Evolutionary conservation across 2,329 filamentous ascomycete species (phyloP), one percentile per base, ranked within the genome.

Genomic region (Apiospora koreana): DNA sequence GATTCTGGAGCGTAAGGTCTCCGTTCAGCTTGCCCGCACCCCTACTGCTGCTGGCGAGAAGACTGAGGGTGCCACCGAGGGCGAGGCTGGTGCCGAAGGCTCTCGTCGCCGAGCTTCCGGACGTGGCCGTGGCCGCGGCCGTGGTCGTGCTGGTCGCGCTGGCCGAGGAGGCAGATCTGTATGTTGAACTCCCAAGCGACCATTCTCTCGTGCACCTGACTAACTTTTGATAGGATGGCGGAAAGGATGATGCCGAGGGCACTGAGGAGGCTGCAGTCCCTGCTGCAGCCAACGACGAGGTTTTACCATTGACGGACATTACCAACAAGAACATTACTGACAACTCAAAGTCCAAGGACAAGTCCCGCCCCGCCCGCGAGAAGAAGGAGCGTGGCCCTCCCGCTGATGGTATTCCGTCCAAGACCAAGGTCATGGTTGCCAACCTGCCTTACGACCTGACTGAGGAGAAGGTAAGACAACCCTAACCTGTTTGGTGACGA

Each of bases 381-480:
- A 87, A 88, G 78, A 87, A 89, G 77, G 88, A 98, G 90, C 95
- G 96, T 83, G 96, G 96, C 74, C 96, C 96, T 75, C 96, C 96
- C 72, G 95, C 97, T 83, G 95, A 99, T 82, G 96, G 96, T 77
- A 94, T 99, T 80, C 92, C 96, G 75, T 98, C 95, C 84, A 98
- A 98, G 92, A 98, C 93, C 84, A 99, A 99, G 93, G 94, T 99
- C 85, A 99, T 99, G 96, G 96, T 99, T 80, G 96, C 96, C 80
- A 99, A 99, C 88, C 91, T 99, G 74, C 96, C 96, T 68, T 99
- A 99, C 81, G 95, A 99, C 86, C 89, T 98, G 83, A 95, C 92
- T 78, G 96, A 99, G 87, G 95, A 98, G 80, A 97, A 95, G 91
- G 95, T 97, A 85, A 76, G 54, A 38, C 18, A n/a, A 7, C 35